Percentiles rank a stretch among this genome's conserved stretches.
phyloP scores from a whole-genome alignment of 495 filamentous ascomycete genomes.

The Aspergillus nanangensis region DNA sequence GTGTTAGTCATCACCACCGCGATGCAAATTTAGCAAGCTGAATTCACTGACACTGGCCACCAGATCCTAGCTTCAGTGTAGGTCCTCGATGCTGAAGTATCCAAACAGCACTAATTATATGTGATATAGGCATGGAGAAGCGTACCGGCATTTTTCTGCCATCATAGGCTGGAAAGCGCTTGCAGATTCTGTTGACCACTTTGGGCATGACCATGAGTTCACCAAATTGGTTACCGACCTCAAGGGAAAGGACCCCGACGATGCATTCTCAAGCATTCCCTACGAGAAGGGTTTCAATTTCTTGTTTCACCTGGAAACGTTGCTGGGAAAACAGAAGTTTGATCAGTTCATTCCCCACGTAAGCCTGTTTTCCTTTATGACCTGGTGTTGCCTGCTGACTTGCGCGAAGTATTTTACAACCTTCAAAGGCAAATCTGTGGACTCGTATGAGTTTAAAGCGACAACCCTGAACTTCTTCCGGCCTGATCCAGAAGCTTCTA shows the following conservation, averaged over 20 bases:
- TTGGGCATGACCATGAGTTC: slow-evolving; percentile 80
- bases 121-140: slow-evolving; percentile 60
- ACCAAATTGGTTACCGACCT: slow-evolving; percentile 85
- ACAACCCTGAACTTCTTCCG: slow-evolving; percentile 82
- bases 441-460: slow-evolving; percentile 88
- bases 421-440: slow-evolving; percentile 75
- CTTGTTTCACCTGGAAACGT: slow-evolving; percentile 77
- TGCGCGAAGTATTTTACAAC: slow-evolving; percentile 68
- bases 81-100: neutral
- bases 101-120: slow-evolving; percentile 4
- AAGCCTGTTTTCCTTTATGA: slow-evolving; percentile 11
- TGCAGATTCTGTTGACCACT: slow-evolving; percentile 69
- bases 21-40: too few species aligned
- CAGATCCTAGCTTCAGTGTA: slow-evolving; percentile 26
- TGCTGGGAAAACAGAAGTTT: slow-evolving; percentile 81
- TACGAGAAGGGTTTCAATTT: slow-evolving; percentile 72
- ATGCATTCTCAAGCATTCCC: slow-evolving; percentile 86
- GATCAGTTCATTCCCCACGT: slow-evolving; percentile 89
- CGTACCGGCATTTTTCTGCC: slow-evolving; percentile 85
- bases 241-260: slow-evolving; percentile 88
- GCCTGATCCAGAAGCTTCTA: slow-evolving; percentile 59
- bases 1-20: too few species aligned
- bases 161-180: slow-evolving; percentile 68
- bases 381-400: slow-evolving; percentile 8
- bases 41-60: neutral